Percentiles rank a stretch among this genome's conserved stretches.
Evolutionary conservation across 2,329 filamentous ascomycete species (phyloP).

Genomic region (Aspergillus ochraceus): DNA sequence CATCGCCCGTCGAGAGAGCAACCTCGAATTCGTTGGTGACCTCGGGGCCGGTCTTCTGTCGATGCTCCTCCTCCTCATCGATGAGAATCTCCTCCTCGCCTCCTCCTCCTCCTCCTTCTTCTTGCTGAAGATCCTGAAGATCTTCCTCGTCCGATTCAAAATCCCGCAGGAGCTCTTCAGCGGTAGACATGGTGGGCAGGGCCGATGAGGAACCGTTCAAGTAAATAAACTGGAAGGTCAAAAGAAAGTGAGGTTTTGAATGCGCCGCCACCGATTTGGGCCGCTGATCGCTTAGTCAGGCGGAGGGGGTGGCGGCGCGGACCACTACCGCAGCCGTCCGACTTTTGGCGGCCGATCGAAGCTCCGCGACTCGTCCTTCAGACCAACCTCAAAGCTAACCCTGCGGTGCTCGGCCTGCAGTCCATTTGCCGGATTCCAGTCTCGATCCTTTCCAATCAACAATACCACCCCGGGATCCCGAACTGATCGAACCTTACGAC

Average conservation of each 20-base stretch:
- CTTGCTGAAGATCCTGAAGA: slow-evolving; percentile 77
- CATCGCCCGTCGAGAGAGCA: slow-evolving; percentile 89
- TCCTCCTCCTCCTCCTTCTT: slow-evolving; percentile 73
- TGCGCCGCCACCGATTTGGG: slow-evolving; percentile 1
- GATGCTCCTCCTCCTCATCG: slow-evolving; percentile 55
- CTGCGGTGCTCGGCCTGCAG: neutral
- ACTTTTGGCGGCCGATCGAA: slow-evolving; percentile 10
- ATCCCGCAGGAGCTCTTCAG: slow-evolving; percentile 3
- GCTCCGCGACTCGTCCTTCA: neutral
- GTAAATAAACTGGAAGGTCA: neutral
- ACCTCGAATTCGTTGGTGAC: slow-evolving; percentile 80
- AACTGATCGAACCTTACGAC: neutral
- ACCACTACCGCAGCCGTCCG: slow-evolving; percentile 19
- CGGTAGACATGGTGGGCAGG: slow-evolving; percentile 4
- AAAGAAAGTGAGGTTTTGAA: neutral
- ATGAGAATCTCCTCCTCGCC: slow-evolving; percentile 57
- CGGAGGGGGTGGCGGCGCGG: slow-evolving; percentile 10
- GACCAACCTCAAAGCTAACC: neutral
- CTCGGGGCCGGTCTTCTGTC: slow-evolving; percentile 64
- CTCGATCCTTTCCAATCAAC: neutral
- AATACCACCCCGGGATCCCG: neutral
- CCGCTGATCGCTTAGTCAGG: slow-evolving; percentile 15
- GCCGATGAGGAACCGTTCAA: no score
- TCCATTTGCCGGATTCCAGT: neutral
- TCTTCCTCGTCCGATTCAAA: slow-evolving; percentile 91